Conservation (phyloP, 2,329 filamentous ascomycete species). For the Cylindrodendrum hubeiense region DNA sequence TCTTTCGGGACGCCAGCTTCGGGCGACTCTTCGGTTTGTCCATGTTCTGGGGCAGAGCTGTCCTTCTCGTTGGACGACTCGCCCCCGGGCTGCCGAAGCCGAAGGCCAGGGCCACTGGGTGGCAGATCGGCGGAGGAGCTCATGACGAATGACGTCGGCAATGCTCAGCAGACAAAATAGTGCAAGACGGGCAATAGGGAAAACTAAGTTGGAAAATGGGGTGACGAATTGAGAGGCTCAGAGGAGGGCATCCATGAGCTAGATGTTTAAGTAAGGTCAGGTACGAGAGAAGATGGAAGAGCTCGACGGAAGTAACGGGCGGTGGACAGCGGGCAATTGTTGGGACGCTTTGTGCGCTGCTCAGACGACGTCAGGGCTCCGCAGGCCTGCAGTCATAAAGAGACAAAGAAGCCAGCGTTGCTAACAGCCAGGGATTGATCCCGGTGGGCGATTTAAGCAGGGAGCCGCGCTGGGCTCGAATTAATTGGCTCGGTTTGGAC, state of each 20-base stretch:
- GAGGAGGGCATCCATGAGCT: background rate
- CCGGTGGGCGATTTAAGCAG: conserved; percentile 5
- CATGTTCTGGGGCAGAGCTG: conserved; percentile 26
- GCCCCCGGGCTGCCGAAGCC: conserved; percentile 45
- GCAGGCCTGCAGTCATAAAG: conserved; percentile 32
- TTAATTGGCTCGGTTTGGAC: conserved; percentile 4
- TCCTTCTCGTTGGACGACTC: conserved; percentile 33
- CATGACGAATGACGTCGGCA: conserved; percentile 39
- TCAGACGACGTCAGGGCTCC: conserved; percentile 47
- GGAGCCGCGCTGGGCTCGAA: conserved; percentile 10
- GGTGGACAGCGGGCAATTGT: conserved; percentile 17
- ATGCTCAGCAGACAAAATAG: conserved; percentile 17
- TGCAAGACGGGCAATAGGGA: conserved; percentile 9
- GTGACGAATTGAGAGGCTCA: conserved; percentile 1
- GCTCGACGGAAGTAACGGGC: conserved; percentile 22
- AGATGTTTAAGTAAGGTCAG: conserved; percentile 2
- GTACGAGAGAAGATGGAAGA: conserved; percentile 20
- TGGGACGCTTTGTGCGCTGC: conserved; percentile 24
- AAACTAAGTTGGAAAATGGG: background rate
- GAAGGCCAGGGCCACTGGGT: conserved; percentile 42
- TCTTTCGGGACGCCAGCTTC: conserved; percentile 28
- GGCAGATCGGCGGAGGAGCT: conserved; percentile 47
- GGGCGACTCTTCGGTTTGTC: conserved; percentile 29
- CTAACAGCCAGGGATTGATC: conserved; percentile 10
- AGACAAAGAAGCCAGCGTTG: conserved; percentile 12